A percentile compares a stretch with the other conserved stretches of the same genome.
phyloP scores from a whole-genome alignment of 2,329 filamentous ascomycete species.

The Cladophialophora chaetospira region DNA sequence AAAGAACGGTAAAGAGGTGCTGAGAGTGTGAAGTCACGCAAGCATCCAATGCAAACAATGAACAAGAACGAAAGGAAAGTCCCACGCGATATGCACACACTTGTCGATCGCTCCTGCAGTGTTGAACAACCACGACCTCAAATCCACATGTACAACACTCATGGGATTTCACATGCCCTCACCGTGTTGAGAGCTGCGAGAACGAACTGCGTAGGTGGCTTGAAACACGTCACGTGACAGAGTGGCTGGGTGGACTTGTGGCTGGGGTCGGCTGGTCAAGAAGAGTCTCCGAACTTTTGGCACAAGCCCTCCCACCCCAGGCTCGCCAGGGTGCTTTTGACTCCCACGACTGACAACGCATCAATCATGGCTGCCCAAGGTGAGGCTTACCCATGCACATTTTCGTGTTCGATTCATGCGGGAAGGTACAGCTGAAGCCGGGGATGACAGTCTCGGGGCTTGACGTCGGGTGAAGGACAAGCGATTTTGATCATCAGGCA shows the following conservation, averaged over 20 bases:
- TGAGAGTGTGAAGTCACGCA: not conserved
- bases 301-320: not conserved
- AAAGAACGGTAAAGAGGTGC: not conserved
- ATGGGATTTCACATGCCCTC: no score
- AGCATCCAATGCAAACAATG: not conserved
- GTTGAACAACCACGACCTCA: no score
- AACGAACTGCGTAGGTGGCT: conserved; percentile 1
- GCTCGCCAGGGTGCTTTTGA: not conserved
- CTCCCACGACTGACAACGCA: not conserved
- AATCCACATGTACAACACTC: no score
- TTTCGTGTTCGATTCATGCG: not conserved
- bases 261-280: not conserved
- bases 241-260: no score
- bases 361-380: conserved; percentile 5
- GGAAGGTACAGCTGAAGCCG: not conserved
- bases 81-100: not conserved
- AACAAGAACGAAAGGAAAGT: not conserved
- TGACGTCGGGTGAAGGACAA: not conserved
- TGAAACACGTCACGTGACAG: not conserved
- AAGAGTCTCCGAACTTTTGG: not conserved
- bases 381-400: not conserved
- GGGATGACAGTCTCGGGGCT: not conserved
- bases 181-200: no score
- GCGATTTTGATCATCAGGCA: conserved; percentile 6
- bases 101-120: no score